Conservation (phyloP, 345 rosid species). For the Raphanus sativus region DNA sequence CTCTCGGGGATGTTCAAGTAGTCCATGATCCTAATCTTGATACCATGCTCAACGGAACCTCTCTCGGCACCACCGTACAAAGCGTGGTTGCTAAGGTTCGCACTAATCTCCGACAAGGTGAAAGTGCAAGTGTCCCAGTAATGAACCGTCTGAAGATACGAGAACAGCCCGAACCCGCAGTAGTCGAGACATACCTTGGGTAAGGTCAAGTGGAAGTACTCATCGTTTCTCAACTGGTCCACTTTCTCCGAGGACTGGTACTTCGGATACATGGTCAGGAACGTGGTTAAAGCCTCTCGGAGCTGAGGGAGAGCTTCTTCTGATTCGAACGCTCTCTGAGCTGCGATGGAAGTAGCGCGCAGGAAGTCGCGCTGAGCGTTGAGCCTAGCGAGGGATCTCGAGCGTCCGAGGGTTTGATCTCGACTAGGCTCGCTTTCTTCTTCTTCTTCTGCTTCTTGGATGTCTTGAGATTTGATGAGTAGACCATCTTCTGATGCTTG, state of each 20-base stretch:
- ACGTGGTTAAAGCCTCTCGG: constrained; percentile 63
- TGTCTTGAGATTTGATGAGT: constrained; percentile 78
- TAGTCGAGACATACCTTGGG: constrained; percentile 98
- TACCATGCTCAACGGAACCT: constrained; percentile 84
- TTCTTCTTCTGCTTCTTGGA: constrained; percentile 49
- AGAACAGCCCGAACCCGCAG: constrained; percentile 94
- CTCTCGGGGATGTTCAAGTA: constrained; percentile 93
- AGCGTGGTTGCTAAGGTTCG: constrained; percentile 94
- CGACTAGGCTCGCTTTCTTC: constrained; percentile 34
- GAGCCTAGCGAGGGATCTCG: constrained; percentile 94
- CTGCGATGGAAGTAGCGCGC: constrained; percentile 85
- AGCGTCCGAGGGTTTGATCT: constrained; percentile 74
- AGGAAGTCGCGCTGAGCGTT: constrained; percentile 90
- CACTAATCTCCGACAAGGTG: constrained; percentile 93
- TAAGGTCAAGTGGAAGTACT: constrained; percentile 75
- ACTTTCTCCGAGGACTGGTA: constrained; percentile 80
- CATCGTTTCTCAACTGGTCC: constrained; percentile 72
- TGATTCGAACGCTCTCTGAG: constrained; percentile 67
- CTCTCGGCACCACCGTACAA: constrained; percentile 89
- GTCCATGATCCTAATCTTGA: constrained; percentile 92
- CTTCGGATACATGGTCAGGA: constrained; percentile 86
- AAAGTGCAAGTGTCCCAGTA: constrained; percentile 98
- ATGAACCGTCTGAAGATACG: constrained; percentile 84
- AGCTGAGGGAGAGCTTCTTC: constrained; percentile 71
- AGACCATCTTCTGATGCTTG: constrained; percentile 95